phyloP scores from a whole-genome alignment of 2,329 filamentous ascomycete genomes.

The Monilinia fructicola region DNA sequence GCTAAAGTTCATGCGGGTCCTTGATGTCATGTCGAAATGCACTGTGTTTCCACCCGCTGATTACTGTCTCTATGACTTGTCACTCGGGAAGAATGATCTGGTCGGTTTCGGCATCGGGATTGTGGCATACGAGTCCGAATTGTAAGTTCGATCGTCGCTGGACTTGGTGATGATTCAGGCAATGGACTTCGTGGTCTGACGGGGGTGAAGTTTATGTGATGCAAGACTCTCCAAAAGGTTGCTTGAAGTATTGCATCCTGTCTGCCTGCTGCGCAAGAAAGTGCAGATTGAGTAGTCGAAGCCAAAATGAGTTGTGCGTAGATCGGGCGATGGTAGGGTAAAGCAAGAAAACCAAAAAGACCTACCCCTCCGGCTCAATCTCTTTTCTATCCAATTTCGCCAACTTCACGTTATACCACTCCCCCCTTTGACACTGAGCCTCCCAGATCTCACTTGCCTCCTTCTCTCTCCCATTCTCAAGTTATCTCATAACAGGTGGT shows the following conservation, averaged over 20 bases:
- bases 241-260: not conserved
- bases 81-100: not conserved
- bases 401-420: not conserved
- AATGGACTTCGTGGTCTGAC: not conserved
- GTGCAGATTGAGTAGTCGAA: not conserved
- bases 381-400: not conserved
- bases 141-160: not conserved
- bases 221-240: not conserved
- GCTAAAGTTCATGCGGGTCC: not conserved
- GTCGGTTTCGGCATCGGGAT: not conserved
- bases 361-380: not conserved
- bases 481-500: constrained; percentile 84
- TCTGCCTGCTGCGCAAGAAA: not conserved
- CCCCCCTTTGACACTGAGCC: not conserved
- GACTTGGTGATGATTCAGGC: not conserved
- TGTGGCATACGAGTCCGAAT: not conserved
- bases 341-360: not conserved
- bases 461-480: constrained; percentile 25
- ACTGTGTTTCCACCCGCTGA: not conserved
- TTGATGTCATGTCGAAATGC: not conserved
- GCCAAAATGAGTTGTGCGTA: not conserved
- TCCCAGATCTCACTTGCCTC: not conserved
- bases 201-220: not conserved
- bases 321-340: not conserved
- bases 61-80: not conserved